Base-by-base conservation (phyloP, 2,329 filamentous ascomycete species). In the Microdochium bolleyi region DNA sequence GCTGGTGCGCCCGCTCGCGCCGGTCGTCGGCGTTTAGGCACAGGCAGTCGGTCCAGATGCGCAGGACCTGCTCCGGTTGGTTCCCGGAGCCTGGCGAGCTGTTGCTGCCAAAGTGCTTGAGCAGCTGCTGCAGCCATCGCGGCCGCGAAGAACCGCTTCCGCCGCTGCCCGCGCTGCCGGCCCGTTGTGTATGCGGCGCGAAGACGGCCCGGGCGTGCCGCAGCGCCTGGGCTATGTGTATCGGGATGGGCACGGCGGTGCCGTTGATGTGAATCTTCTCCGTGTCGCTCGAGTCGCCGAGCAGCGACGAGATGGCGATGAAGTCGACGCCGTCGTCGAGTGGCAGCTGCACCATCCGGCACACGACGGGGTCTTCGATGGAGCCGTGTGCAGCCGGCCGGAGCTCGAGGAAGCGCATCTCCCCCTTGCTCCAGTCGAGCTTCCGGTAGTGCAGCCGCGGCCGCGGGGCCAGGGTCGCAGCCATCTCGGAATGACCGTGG, bases 331-430 rank as follows among this genome's bases (percentile, higher is more conserved):
- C 51, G 13, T 53, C 34, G 48, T 53, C 61, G 37, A 69, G 61
- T 2, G 57, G 55, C 30, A 62, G 54, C 22, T 62, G 65, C 24
- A 70, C 56, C 24, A 70, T 57, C 14, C 67, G 67, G 51, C 65
- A 69, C n/a, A 62, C 60, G 41, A 69, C 54, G 9, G 59, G 57
- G 24, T 68, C 66, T 24, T 58, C 58, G 51, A 65, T 55, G 48
- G 54, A 56, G 13, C 41, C 41, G 10, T 19, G 41, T 55, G 55
- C 57, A 24, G 61, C 54, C 8, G 67, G 60, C 48, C 65, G 61
- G 37, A 70, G 56, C 56, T 69, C 67, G 10, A 70, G 56, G 51
- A 69, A 56, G 24, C 67, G 67, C 21, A 68, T 57, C 54, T 69
- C 67, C 52, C 54, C 58, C 49, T 54, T 56, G 21, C 57, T 55